Conservation (phyloP, 2,329 filamentous ascomycete species). For the Ciborinia camelliae region DNA sequence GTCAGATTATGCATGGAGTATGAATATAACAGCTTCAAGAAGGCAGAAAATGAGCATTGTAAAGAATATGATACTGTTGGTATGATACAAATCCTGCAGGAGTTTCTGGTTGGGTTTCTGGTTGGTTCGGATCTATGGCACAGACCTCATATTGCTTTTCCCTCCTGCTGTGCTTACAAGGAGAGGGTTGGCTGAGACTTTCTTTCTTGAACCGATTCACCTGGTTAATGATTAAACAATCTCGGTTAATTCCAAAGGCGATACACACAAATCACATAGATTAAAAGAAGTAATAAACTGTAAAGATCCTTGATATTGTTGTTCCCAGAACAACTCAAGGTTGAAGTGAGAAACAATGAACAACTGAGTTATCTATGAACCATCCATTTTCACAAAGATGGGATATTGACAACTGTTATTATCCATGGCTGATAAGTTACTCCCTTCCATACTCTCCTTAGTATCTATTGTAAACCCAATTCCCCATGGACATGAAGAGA, state of each 20-base stretch:
- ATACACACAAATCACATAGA: background rate
- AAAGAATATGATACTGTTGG: conserved; percentile 9
- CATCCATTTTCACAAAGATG: background rate
- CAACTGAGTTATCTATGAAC: background rate
- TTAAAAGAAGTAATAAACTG: background rate
- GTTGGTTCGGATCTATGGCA: background rate
- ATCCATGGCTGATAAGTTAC: conserved; percentile 3
- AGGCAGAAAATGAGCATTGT: background rate
- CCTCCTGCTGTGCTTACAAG: background rate
- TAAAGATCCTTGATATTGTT: background rate
- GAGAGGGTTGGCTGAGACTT: background rate
- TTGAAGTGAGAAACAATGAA: background rate
- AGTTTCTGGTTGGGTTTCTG: background rate
- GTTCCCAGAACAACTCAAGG: background rate
- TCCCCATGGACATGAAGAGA: background rate
- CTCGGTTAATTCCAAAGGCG: background rate
- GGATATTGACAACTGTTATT: background rate
- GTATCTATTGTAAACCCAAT: background rate
- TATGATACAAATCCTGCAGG: background rate
- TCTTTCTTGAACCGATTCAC: background rate
- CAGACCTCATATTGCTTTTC: conserved; percentile 1
- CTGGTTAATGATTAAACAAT: background rate
- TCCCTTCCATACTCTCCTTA: background rate
- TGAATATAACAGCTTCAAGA: background rate
- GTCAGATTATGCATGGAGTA: background rate